Evolutionary conservation across 495 filamentous ascomycete species (phyloP).

Genomic region (Oidiodendron maius): DNA sequence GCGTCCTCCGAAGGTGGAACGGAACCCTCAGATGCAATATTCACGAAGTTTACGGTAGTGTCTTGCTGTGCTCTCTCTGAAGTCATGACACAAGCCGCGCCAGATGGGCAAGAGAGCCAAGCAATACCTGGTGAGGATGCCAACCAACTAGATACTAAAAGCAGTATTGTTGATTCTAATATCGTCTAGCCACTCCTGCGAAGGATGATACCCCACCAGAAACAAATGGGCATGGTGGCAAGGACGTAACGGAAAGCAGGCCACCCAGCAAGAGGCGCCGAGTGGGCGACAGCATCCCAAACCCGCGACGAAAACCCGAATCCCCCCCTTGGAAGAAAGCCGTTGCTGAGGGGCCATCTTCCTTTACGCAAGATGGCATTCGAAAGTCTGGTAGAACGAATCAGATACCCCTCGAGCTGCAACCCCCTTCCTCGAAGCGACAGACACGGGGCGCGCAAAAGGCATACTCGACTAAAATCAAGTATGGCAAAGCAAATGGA

Average conservation of each 20-base stretch:
- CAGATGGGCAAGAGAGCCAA: slow-evolving; percentile 20
- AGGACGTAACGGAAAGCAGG: slow-evolving; percentile 29
- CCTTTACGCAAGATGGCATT: slow-evolving; percentile 70
- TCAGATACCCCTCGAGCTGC: slow-evolving; percentile 60
- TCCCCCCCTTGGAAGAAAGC: slow-evolving; percentile 95
- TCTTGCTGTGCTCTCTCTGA: slow-evolving; percentile 5
- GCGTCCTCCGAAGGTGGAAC: slow-evolving; percentile 63
- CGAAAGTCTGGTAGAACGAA: slow-evolving; percentile 86
- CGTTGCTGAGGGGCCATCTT: slow-evolving; percentile 80
- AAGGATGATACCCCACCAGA: slow-evolving; percentile 3
- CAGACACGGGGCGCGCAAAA: slow-evolving; percentile 37
- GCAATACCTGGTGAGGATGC: slow-evolving; percentile 9
- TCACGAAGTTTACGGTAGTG: slow-evolving; percentile 61
- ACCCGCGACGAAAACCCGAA: slow-evolving; percentile 36
- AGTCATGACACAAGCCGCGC: slow-evolving; percentile 25
- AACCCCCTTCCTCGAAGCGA: slow-evolving; percentile 60
- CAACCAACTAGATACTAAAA: not conserved
- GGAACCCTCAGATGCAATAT: slow-evolving; percentile 50
- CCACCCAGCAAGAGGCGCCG: slow-evolving; percentile 72
- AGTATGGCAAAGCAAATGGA: slow-evolving; percentile 28
- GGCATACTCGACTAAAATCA: slow-evolving; percentile 23
- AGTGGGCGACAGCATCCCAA: slow-evolving; percentile 43
- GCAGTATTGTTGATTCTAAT: slow-evolving; percentile 3
- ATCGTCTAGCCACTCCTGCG: slow-evolving; percentile 7
- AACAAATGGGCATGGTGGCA: slow-evolving; percentile 20